A percentile compares a stretch with the other conserved stretches of the same genome.
phyloP scores from a whole-genome alignment of 2,329 filamentous ascomycete species.

The Eutypa lata region DNA sequence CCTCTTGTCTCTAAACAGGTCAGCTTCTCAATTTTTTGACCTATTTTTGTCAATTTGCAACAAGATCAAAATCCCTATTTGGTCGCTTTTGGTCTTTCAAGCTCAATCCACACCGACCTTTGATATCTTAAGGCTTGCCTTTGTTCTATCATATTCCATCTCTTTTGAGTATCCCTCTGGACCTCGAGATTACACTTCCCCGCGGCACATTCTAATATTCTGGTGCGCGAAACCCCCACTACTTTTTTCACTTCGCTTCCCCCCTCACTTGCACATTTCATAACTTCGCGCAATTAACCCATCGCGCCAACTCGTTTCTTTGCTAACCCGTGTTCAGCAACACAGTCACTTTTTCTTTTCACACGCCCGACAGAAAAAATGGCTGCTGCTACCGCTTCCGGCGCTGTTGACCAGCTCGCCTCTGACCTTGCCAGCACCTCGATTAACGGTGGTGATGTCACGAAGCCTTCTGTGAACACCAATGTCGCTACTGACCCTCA shows the following conservation, averaged over 20 bases:
- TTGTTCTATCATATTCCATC: conserved; percentile 17
- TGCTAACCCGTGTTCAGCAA: conserved; percentile 7
- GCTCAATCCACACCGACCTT: conserved; percentile 9
- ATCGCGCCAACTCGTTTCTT: not conserved
- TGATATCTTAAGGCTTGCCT: conserved; percentile 18
- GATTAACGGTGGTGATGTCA: conserved; percentile 66
- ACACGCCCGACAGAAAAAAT: conserved; percentile 37
- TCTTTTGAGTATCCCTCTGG: conserved; percentile 13
- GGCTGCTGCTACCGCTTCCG: conserved; percentile 55
- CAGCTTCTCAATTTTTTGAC: not conserved
- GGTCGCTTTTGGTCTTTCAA: conserved; percentile 1
- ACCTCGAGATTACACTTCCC: conserved; percentile 11
- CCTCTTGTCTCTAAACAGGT: not conserved
- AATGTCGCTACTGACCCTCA: conserved; percentile 56
- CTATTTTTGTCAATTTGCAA: too few species aligned
- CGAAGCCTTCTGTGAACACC: conserved; percentile 71
- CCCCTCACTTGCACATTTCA: not conserved
- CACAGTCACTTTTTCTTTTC: conserved; percentile 20
- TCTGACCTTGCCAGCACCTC: conserved; percentile 71
- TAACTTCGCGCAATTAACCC: not conserved
- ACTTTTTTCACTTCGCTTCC: not conserved
- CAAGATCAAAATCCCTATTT: not conserved
- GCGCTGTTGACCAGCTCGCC: conserved; percentile 76
- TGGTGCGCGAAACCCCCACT: conserved; percentile 9
- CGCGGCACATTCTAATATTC: conserved; percentile 11